Evolutionary conservation across 768 basidiomycete genomes (phyloP), one percentile per base, ranked within the genome.

Genomic region (Xerocomellus intermedius): DNA sequence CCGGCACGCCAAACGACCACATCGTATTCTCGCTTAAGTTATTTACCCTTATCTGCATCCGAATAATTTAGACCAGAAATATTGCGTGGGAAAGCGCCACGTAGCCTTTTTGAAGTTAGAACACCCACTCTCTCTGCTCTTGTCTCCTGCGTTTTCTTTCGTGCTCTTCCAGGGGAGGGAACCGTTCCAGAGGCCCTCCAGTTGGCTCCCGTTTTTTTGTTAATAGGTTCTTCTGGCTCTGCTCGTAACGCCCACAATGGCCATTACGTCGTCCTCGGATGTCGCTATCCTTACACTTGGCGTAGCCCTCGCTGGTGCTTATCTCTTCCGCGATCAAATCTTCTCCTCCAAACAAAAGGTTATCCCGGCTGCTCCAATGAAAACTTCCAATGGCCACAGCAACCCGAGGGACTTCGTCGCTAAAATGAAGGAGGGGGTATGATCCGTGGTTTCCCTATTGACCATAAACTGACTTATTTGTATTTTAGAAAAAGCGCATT

Each of bases 341-440:
- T 91, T 91, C 61, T 70, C 82, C 54, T 75, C 85, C 8, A 85
- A 87, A 60, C 81, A 83, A 21, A 89, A 86, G 68, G 63, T 75
- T 10, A 74, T 78, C 33, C 77, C 84, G 0, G 55, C 77, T 26
- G 60, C 78, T 26, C 69, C 80, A 32, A 79, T 80, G 50, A 73
- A 75, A 38, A 39, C 56, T 0, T 68, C 76, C 37, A 87, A 87
- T 76, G 89, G 85, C 45, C 82, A 82, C 54, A 88, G 85, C 2
- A 93, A 97, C 66, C 93, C 94, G n/a, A 79, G 95, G 42, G 94
- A 98, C 71, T 97, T 97, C 68, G 81, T 97, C 39, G 83, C 85
- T 13, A 95, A 95, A 77, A 94, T 98, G 93, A 90, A 94, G 75
- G 85, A 88, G 57, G 86, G 84, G 38, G 96, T 98, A 75, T 70